Evolutionary conservation across 345 rosid species (phyloP), one percentile per base, ranked within the genome.

Genomic region (Pugionium cornutum): DNA sequence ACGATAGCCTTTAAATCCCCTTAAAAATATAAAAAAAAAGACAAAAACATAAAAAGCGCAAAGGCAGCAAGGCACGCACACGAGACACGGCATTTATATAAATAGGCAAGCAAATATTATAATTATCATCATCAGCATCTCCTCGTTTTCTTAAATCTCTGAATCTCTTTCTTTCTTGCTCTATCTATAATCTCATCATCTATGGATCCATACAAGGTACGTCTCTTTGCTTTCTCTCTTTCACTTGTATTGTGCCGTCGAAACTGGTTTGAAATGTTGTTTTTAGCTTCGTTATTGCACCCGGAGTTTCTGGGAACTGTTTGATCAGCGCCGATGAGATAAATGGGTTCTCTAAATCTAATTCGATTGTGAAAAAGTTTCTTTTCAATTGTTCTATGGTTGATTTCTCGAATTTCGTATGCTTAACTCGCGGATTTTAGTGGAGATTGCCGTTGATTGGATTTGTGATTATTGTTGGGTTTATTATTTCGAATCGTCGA

Each of bases 151-250:
- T 31, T 50, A 58, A 63, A 54, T 55, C 75, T 37, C 75, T 32
- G 28, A 66, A 58, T 58, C 49, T 66, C 66, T 56, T 62, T 26
- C 57, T 53, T 40, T 33, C 53, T 39, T 42, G 44, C 53, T 41
- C 41, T 51, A 3, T 59, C 59, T 48, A 72, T 41, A 34, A 5
- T 29, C 62, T 57, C 62, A 5, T 43, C 62, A 39, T 48, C 77
- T 9, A 82, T 82, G 86, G 86, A 82, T 78, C 86, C 86, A 3
- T 82, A 82, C 83, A 82, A 77, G 80, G 80, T 77, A 49, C 74
- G 2, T 2, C 45, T 44, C 41, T 35, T 8, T 29, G n/a, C 36
- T 46, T 11, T 57, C 30, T 33, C 18, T 32, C 18, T 28, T 4
- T 58, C 18, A 5, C 83, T 46, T 66, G 29, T 78, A 64, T 49